These are phyloP conservation scores for Zoysia japonica DNA, from an alignment of 176 grass and related monocot genomes.

Conservation along the genomic window DNA sequence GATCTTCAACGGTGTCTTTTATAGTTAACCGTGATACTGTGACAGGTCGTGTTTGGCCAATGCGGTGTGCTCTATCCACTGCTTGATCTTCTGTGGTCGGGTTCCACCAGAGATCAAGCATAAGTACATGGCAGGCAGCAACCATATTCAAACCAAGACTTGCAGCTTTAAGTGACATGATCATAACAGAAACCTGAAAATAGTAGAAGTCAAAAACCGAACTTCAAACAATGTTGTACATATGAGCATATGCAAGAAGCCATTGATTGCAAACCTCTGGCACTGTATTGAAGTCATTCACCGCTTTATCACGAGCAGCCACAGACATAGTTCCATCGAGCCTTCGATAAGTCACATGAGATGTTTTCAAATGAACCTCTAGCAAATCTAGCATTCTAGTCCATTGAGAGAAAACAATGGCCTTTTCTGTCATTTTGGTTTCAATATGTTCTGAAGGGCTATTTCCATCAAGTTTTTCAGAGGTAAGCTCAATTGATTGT, in stretches of 20 bases:
- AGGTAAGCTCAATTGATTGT: neutral
- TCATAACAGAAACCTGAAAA: conserved; percentile 73
- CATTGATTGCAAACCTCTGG: conserved; percentile 72
- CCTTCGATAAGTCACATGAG: conserved; percentile 70
- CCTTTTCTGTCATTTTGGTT: conserved; percentile 75
- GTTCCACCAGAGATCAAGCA: conserved; percentile 75
- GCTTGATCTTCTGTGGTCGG: conserved; percentile 60
- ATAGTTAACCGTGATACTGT: conserved; percentile 54
- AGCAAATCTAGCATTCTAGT: conserved; percentile 95
- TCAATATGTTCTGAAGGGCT: conserved; percentile 37
- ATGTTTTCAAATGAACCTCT: conserved; percentile 82
- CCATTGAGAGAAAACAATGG: conserved; percentile 99
- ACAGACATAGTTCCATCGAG: conserved; percentile 99
- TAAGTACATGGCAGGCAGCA: conserved; percentile 68
- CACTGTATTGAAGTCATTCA: conserved; percentile 89
- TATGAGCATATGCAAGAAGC: neutral
- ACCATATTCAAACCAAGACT: conserved; percentile 81
- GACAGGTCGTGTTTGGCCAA: conserved; percentile 66
- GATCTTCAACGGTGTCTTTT: conserved; percentile 61
- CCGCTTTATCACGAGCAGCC: conserved; percentile 82
- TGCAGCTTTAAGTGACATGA: conserved; percentile 66
- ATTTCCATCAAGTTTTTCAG: conserved; percentile 41
- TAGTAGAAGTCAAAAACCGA: conserved; percentile 26
- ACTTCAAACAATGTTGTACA: conserved; percentile 16
- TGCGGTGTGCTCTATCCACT: conserved; percentile 57